phyloP scores from a whole-genome alignment of 1,284 basidiomycete genomes.

The Albatrellus sp. region DNA sequence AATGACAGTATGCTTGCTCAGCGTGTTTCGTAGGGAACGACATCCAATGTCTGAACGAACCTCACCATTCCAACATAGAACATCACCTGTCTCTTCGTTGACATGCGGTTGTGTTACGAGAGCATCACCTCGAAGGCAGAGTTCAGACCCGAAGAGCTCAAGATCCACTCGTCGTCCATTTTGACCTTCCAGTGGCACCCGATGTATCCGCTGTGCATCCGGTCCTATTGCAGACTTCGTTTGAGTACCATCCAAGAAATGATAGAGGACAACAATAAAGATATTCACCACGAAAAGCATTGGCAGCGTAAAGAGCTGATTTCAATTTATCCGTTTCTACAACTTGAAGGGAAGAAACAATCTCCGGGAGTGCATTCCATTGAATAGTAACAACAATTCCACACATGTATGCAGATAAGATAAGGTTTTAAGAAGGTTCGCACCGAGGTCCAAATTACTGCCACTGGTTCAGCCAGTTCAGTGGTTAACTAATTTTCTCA shows the following conservation, averaged over 20 bases:
- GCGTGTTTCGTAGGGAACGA: neutral
- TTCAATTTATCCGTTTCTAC: conserved; percentile 12
- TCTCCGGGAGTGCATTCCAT: conserved; percentile 2
- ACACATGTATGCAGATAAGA: conserved; percentile 30
- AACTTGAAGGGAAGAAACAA: neutral
- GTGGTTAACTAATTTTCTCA: too few relatives aligned
- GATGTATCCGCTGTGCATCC: conserved; percentile 34
- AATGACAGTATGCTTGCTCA: neutral
- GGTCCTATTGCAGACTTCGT: conserved; percentile 34
- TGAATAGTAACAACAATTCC: conserved; percentile 24
- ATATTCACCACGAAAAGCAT: conserved; percentile 36
- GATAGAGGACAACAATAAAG: neutral
- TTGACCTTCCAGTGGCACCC: conserved; percentile 1
- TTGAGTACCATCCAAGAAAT: neutral
- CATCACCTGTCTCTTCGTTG: conserved; percentile 31
- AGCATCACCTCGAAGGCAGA: conserved; percentile 59
- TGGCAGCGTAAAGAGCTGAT: conserved; percentile 23
- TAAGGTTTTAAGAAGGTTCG: too few relatives aligned
- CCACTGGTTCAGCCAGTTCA: too few relatives aligned
- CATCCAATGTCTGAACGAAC: conserved; percentile 26
- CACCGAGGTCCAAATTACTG: too few relatives aligned
- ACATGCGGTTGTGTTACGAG: conserved; percentile 66
- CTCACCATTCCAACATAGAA: conserved; percentile 89
- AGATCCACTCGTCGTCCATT: conserved; percentile 16
- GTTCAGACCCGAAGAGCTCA: conserved; percentile 65